Percentiles rank a stretch among this genome's conserved stretches.
Conservation (phyloP, 148 eudicot genomes). For the Agrostemma githago region DNA sequence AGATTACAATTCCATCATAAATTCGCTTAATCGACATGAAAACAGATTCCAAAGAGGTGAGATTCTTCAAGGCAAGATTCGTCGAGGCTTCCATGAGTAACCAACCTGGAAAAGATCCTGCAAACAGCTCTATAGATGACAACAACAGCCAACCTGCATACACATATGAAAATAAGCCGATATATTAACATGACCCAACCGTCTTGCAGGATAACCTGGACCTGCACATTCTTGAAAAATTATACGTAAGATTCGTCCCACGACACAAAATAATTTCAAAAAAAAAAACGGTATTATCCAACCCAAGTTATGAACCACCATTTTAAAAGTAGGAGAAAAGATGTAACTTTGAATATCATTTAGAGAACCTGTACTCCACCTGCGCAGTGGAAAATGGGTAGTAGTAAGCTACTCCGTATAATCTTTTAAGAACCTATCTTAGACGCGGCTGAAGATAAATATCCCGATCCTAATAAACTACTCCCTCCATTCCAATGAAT, state of each 20-base stretch:
- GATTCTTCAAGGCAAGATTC: background rate
- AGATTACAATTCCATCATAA: background rate
- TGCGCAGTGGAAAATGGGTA: conserved; percentile 90
- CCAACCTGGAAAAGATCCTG: conserved; percentile 29
- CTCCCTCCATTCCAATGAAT: too few relatives aligned
- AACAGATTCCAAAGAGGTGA: conserved; percentile 8
- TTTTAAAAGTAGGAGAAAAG: conserved; percentile 29
- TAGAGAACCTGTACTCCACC: conserved; percentile 89
- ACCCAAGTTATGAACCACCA: background rate
- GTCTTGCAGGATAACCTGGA: conserved; percentile 41
- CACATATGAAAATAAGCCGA: conserved; percentile 66
- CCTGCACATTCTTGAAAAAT: conserved; percentile 13
- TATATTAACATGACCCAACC: conserved; percentile 40
- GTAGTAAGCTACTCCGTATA: conserved; percentile 42
- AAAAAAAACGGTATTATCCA: background rate
- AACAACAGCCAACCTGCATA: conserved; percentile 68
- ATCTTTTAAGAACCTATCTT: conserved; percentile 17
- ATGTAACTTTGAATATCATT: conserved; percentile 46
- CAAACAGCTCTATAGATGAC: conserved; percentile 43
- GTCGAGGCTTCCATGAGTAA: conserved; percentile 17
- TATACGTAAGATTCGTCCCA: conserved; percentile 33
- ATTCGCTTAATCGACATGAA: too few relatives aligned
- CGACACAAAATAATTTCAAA: conserved; percentile 10
- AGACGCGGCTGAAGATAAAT: conserved; percentile 6
- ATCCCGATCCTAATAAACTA: background rate